phyloP scores from a whole-genome alignment of 345 rosid species.

The Salix brachista region DNA sequence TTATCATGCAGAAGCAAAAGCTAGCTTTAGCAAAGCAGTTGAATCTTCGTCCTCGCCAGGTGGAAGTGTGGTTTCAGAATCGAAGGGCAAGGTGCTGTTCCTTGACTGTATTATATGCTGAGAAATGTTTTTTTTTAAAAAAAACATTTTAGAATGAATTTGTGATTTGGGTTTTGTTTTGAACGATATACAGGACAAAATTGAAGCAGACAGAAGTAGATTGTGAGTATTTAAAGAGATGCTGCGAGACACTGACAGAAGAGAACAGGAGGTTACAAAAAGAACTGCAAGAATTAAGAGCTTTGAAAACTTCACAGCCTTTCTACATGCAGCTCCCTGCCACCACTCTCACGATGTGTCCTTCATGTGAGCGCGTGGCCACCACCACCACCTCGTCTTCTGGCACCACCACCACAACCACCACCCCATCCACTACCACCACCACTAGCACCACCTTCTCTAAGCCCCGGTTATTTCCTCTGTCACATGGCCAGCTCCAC shows the following conservation, averaged over 20 bases:
- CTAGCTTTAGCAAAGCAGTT: constrained; percentile 75
- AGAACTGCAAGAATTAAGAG: constrained; percentile 77
- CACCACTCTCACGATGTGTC: constrained; percentile 99
- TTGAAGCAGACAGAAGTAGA: constrained; percentile 94
- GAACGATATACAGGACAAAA: constrained; percentile 56
- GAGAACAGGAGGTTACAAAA: constrained; percentile 88
- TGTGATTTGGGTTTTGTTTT: neutral
- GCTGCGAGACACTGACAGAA: constrained; percentile 82
- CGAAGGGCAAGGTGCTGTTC: constrained; percentile 80
- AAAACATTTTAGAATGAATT: neutral
- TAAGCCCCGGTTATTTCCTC: constrained; percentile 30
- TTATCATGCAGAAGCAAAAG: constrained; percentile 61
- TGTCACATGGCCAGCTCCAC: constrained; percentile 26
- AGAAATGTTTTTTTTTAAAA: neutral
- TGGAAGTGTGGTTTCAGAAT: constrained; percentile 98
- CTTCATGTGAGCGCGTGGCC: constrained; percentile 92
- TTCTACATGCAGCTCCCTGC: constrained; percentile 97
- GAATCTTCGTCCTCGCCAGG: constrained; percentile 91
- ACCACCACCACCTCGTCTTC: constrained; percentile 45
- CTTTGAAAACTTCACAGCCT: constrained; percentile 73
- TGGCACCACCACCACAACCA: constrained; percentile 9
- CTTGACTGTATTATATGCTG: neutral
- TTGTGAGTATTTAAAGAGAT: constrained; percentile 84
- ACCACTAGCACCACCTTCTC: neutral
- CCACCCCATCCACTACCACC: constrained; percentile 1